Evolutionary conservation across 78 protist species (phyloP), one percentile per base, ranked within the genome.

Genomic region (Neovahlkampfia damariscottae): DNA sequence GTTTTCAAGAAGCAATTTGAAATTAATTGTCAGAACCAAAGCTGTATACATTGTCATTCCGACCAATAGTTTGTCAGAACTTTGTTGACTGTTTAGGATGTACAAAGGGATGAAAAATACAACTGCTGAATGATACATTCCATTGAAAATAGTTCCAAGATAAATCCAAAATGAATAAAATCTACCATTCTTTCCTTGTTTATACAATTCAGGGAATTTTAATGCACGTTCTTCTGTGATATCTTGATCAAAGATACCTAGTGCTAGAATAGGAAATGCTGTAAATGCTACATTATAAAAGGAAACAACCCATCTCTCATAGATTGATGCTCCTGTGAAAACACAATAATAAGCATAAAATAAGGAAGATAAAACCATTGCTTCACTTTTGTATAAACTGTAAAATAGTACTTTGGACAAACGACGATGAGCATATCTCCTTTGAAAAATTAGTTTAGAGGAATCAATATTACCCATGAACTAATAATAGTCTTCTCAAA

Each of bases 401-500:
- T 89, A 91, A 40, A 78, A 66, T 28, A 91, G 82, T 32, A 90
- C 41, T 37, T 1, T 10, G 69, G 30, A 0, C 37, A 70, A 1
- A 35, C 93, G 87, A 0, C 76, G 30, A 82, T 85, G 85, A 78
- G 34, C 37, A 30, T 3, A n/a, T 3, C 92, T 81, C 0, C n/a
- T n/a, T n/a, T n/a, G n/a, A n/a, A n/a, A n/a, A n/a, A n/a, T n/a
- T n/a, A n/a, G 89, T 72, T 8, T 94, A 81, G 1, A 40, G 5
- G 77, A 81, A 87, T 4, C 84, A 67, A 67, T 77, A 83, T 30
- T 91, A 70, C 38, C 98, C 98, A 70, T 95, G 96, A 2, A 91
- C 75, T 10, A 93, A 82, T 39, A 95, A 19, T 4, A 95, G 83
- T 1, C 83, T 74, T 69, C 3, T 37, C 8, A 95, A 82, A 74